phyloP scores from a whole-genome alignment of 805 yeast species.

The Candida odintsovae region DNA sequence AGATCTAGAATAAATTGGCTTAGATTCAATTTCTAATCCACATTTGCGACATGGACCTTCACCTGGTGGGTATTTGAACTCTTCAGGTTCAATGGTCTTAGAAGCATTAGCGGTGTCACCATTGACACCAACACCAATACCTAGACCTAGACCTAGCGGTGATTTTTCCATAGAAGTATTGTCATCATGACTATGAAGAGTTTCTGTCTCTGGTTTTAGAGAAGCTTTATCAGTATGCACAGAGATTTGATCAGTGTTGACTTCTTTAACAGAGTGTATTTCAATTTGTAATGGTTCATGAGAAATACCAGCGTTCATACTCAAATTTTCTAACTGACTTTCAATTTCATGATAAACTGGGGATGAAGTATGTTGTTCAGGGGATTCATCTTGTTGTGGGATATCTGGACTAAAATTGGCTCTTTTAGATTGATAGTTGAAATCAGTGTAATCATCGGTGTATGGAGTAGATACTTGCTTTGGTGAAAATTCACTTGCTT shows the following conservation, averaged over 20 bases:
- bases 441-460: background rate
- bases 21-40: conserved; percentile 44
- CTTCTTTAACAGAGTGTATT: conserved; percentile 13
- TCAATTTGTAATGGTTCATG: conserved; percentile 9
- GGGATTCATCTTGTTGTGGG: background rate
- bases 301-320: conserved; percentile 1
- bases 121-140: background rate
- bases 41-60: conserved; percentile 83
- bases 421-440: background rate
- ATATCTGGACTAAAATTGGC: background rate
- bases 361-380: background rate
- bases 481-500: conserved; percentile 4
- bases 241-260: background rate
- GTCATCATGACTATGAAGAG: background rate
- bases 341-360: conserved; percentile 13
- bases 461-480: background rate
- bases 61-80: conserved; percentile 43
- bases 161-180: background rate
- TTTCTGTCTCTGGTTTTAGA: background rate
- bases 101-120: background rate
- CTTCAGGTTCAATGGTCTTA: conserved; percentile 1
- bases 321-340: conserved; percentile 14
- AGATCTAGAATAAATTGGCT: conserved; percentile 77
- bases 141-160: background rate
- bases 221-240: background rate